These are phyloP conservation scores for Canariomyces notabilis DNA, from an alignment of 2,329 filamentous ascomycete species.

Conservation along the genomic window DNA sequence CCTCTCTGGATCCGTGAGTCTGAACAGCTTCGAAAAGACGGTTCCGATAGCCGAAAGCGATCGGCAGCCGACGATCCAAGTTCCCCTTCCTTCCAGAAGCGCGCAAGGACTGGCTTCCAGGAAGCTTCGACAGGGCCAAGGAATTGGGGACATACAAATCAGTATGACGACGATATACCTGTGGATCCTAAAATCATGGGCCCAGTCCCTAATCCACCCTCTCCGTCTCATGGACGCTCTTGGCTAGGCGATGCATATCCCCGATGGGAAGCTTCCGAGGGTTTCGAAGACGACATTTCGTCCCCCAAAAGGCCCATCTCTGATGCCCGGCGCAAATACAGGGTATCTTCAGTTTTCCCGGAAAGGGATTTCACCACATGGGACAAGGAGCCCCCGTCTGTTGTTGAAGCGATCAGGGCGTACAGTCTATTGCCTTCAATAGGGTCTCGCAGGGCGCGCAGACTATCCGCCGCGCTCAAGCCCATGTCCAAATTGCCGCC, in stretches of 20 bases:
- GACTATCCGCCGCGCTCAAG: conserved; percentile 6
- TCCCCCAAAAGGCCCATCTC: neutral
- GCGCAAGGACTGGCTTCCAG: conserved; percentile 4
- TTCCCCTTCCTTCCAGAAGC: conserved; percentile 11
- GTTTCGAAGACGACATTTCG: neutral
- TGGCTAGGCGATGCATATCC: neutral
- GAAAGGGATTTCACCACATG: neutral
- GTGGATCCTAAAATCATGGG: conserved; percentile 17
- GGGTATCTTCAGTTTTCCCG: neutral
- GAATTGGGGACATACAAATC: neutral
- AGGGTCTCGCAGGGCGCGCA: conserved; percentile 12
- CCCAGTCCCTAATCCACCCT: neutral
- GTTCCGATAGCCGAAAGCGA: conserved; percentile 10
- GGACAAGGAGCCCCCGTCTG: conserved; percentile 13
- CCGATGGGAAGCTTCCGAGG: conserved; percentile 1
- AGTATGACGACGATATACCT: conserved; percentile 11
- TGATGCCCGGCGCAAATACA: neutral
- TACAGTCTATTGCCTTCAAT: conserved; percentile 24
- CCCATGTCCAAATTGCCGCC: conserved; percentile 20
- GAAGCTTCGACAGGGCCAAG: neutral
- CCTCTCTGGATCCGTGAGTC: conserved; percentile 16
- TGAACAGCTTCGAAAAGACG: conserved; percentile 6
- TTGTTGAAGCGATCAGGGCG: conserved; percentile 25
- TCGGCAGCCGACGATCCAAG: conserved; percentile 8
- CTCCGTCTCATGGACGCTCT: neutral